Percentiles rank a stretch among this genome's conserved stretches.
Conservation (phyloP, 192 early-diverging fungal species). For the Backusella australiensis region DNA sequence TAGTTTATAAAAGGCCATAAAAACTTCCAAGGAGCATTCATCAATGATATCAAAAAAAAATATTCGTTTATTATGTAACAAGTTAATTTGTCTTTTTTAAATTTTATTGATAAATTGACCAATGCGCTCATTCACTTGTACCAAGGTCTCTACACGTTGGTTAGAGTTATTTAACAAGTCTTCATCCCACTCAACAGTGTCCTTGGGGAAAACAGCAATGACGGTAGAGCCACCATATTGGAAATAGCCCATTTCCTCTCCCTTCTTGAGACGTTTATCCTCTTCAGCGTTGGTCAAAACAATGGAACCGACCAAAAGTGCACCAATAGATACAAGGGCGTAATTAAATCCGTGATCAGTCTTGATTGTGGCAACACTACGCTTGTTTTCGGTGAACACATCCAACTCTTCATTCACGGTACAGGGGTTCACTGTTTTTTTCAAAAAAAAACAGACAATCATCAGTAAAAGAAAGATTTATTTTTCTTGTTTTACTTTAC, state of each 20-base stretch:
- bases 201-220: slow-evolving; percentile 61
- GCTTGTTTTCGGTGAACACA: slow-evolving; percentile 73
- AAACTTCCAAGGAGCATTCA: too few species aligned
- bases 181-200: slow-evolving; percentile 59
- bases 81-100: background rate
- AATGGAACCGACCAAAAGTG: slow-evolving; percentile 71
- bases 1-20: too few species aligned
- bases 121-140: slow-evolving; percentile 43
- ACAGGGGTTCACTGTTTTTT: slow-evolving; percentile 62
- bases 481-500: slow-evolving; percentile 4
- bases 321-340: slow-evolving; percentile 65
- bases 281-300: slow-evolving; percentile 45
- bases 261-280: slow-evolving; percentile 51
- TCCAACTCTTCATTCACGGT: slow-evolving; percentile 59
- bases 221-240: slow-evolving; percentile 76
- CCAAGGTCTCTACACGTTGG: slow-evolving; percentile 58
- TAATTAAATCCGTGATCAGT: slow-evolving; percentile 46
- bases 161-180: slow-evolving; percentile 58
- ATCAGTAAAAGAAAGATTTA: background rate
- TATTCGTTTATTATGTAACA: background rate
- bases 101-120: slow-evolving; percentile 12
- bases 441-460: background rate
- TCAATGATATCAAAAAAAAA: too few species aligned
- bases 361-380: slow-evolving; percentile 51
- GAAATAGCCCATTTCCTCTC: slow-evolving; percentile 78